Conservation (phyloP, 1,139 yeast species). For the Protomyces pachydermus region DNA sequence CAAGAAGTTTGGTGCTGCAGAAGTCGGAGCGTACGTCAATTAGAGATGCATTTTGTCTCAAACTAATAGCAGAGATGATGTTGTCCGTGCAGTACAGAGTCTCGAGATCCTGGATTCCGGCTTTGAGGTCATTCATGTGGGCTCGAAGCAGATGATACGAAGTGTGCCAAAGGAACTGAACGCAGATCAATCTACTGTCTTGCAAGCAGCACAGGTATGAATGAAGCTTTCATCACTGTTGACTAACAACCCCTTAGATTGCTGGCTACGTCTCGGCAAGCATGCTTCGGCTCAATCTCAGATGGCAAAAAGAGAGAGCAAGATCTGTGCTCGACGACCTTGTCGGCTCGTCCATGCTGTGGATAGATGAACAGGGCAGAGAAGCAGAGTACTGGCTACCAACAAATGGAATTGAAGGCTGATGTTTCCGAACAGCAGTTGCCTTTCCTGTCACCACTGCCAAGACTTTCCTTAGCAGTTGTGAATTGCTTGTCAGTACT, state of each 20-base stretch:
- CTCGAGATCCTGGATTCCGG: slow-evolving; percentile 48
- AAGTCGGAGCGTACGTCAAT: slow-evolving; percentile 14
- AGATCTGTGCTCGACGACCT: slow-evolving; percentile 65
- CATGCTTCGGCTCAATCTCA: slow-evolving; percentile 62
- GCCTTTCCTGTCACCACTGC: no score
- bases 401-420: background rate
- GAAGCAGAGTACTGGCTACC: slow-evolving; percentile 59
- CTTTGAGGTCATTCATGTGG: slow-evolving; percentile 44
- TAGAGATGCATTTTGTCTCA: background rate
- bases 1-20: slow-evolving; percentile 38
- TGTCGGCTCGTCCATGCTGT: slow-evolving; percentile 72
- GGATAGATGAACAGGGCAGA: slow-evolving; percentile 67
- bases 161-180: slow-evolving; percentile 53
- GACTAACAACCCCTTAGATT: slow-evolving; percentile 36
- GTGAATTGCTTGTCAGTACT: no score
- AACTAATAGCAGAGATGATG: slow-evolving; percentile 41
- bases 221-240: background rate
- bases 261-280: slow-evolving; percentile 63
- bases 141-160: slow-evolving; percentile 43
- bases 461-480: no score
- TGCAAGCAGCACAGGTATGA: slow-evolving; percentile 59
- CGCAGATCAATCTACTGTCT: slow-evolving; percentile 61
- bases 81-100: slow-evolving; percentile 48
- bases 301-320: slow-evolving; percentile 64
- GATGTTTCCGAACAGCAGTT: no score